Percentiles rank a stretch among this genome's conserved stretches.
Conservation (phyloP, 257 asterid species). For the Solanum virginianum region DNA sequence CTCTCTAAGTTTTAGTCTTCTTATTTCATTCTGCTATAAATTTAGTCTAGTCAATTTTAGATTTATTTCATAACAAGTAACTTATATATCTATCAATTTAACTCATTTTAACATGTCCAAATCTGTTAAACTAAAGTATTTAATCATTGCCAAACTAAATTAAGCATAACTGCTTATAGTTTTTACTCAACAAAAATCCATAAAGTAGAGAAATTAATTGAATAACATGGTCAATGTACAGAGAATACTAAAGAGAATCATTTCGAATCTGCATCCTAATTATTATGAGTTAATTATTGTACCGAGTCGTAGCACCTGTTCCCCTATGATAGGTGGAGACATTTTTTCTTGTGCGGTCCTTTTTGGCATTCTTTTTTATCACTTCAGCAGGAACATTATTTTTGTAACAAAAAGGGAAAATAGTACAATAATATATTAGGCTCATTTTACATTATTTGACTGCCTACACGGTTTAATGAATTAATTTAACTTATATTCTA, state of each 20-base stretch:
- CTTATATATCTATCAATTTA: neutral
- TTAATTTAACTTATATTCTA: neutral
- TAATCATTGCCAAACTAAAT: neutral
- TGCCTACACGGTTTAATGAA: neutral
- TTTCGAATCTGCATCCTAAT: neutral
- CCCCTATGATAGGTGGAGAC: neutral
- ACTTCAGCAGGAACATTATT: neutral
- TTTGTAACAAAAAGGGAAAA: neutral
- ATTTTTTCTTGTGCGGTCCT: neutral
- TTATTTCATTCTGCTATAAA: too few relatives aligned
- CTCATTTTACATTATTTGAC: neutral
- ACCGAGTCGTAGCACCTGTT: neutral
- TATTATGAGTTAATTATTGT: neutral
- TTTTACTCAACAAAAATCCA: neutral
- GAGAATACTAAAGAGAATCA: neutral
- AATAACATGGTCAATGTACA: neutral
- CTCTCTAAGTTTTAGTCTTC: too few relatives aligned
- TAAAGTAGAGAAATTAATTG: neutral
- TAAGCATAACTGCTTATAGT: neutral
- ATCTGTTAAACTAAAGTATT: neutral
- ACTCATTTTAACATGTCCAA: neutral
- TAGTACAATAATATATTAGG: neutral
- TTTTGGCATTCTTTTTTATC: neutral
- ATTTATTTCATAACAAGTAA: too few relatives aligned
- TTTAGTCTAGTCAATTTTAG: too few relatives aligned